These are phyloP conservation scores for Penicillium tannophilum DNA, from an alignment of 495 filamentous ascomycete species.

Conservation along the genomic window DNA sequence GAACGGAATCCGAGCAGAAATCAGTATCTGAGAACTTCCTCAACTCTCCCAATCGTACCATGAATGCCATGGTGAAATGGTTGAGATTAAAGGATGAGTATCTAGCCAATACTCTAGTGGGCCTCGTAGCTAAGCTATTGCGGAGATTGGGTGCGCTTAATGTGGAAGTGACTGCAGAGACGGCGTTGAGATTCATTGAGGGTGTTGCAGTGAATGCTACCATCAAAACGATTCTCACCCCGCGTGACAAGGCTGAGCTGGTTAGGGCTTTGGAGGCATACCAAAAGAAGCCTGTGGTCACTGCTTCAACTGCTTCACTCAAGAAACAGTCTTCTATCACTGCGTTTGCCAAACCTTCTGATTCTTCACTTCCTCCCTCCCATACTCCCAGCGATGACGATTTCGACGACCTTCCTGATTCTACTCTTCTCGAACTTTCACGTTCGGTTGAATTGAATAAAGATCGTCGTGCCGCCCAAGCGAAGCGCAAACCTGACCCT, in stretches of 20 bases:
- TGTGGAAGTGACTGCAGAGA: conserved; percentile 62
- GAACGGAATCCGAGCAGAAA: conserved; percentile 42
- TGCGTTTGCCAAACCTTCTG: conserved; percentile 54
- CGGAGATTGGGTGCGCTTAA: conserved; percentile 67
- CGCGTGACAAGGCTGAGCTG: conserved; percentile 79
- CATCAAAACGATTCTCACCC: conserved; percentile 70
- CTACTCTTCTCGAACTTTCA: conserved; percentile 48
- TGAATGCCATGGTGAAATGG: conserved; percentile 76
- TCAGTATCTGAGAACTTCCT: conserved; percentile 45
- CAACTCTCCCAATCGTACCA: conserved; percentile 63
- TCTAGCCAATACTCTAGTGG: conserved; percentile 73
- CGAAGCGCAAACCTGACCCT: conserved; percentile 29
- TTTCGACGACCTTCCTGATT: conserved; percentile 46
- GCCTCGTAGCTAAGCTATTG: conserved; percentile 69
- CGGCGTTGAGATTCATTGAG: conserved; percentile 64
- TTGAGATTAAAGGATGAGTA: conserved; percentile 81
- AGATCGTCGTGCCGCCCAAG: conserved; percentile 40
- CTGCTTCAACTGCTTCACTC: conserved; percentile 46
- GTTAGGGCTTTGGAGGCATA: conserved; percentile 78
- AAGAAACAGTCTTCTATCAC: conserved; percentile 71
- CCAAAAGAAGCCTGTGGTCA: conserved; percentile 56
- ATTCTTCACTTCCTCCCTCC: conserved; percentile 38
- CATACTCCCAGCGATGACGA: conserved; percentile 43
- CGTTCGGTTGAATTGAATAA: conserved; percentile 52
- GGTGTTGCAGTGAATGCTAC: conserved; percentile 57